Percentiles rank a stretch among this genome's conserved stretches.
Conservation (phyloP, 208 protist genomes). For the Leishmania lainsoni region DNA sequence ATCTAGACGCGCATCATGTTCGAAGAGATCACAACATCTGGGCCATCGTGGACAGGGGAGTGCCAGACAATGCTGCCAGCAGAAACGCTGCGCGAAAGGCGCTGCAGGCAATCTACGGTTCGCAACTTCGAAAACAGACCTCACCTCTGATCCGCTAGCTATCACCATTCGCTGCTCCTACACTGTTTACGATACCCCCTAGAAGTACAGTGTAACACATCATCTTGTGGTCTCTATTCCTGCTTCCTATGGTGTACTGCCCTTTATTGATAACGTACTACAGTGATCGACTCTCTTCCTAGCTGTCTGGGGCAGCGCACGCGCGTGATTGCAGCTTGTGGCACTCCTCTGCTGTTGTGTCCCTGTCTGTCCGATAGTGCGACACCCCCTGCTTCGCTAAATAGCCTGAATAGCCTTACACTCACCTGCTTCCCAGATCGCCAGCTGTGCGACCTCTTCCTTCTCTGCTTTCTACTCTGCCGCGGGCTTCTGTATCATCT, state of each 20-base stretch:
- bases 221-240: background rate
- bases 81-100: conserved; percentile 33
- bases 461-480: background rate
- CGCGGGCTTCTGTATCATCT: background rate
- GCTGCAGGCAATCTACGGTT: conserved; percentile 38
- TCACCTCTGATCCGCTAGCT: conserved; percentile 10
- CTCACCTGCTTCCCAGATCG: background rate
- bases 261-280: background rate
- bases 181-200: background rate
- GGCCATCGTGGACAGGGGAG: conserved; percentile 56
- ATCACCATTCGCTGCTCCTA: background rate
- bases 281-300: background rate
- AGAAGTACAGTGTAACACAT: background rate
- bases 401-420: background rate
- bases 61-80: conserved; percentile 44
- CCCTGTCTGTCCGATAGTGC: background rate
- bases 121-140: conserved; percentile 2
- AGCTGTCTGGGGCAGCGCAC: background rate
- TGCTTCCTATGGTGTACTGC: background rate
- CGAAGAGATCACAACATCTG: conserved; percentile 62
- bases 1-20: conserved; percentile 54
- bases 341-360: background rate
- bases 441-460: background rate
- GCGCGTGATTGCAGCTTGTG: background rate
- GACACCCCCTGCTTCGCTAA: background rate